Base-by-base conservation (phyloP, 352 stramenopile genomes). In the Globisporangium carolinianum region DNA sequence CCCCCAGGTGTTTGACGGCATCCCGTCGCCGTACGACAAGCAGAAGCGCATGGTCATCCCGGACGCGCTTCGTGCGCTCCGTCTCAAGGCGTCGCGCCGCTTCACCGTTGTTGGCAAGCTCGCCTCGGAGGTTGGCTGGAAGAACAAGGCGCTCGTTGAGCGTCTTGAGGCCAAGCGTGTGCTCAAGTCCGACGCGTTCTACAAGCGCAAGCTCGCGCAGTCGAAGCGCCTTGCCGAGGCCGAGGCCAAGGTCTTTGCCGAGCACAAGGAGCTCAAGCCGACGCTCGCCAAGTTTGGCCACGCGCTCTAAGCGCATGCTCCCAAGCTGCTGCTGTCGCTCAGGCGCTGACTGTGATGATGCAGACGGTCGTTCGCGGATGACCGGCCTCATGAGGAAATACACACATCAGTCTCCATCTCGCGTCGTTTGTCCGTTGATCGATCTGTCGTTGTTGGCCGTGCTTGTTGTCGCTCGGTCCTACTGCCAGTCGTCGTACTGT, bases 1-100 rank as follows among this genome's bases (percentile, higher is more conserved):
- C 24, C 4, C 1, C 7, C 67, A 97, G 75, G 94, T 93, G 58
- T 99, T 99, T 68, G 97, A 99, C 69, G 97, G 97, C 72, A 98
- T 99, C 64, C 97, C 97, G 58, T 86, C 94, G 59, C 96, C 95
- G 53, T 99, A 98, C 76, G 95, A 99, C 83, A 99, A 98, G 86
- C 88, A 98, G 83, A 99, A 99, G 93, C 87, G 96, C 48, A 96
- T 99, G 79, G 97, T 99, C 42, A 92, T 99, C 60, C 97, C 97
- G 37, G 93, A 97, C 48, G 97, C 97, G 49, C 91, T 99, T 66
- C 83, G 84, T 62, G 87, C 96, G 53, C 73, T 98, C 48, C 87
- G 94, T 62, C 84, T 99, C 64, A 98, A 98, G 79, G 89, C 92
- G 55, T 87, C 81, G 66, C 87, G 96, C 60, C 85, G 94, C 60